Base-by-base conservation (phyloP, 2,329 filamentous ascomycete genomes). In the Aureobasidium namibiae region DNA sequence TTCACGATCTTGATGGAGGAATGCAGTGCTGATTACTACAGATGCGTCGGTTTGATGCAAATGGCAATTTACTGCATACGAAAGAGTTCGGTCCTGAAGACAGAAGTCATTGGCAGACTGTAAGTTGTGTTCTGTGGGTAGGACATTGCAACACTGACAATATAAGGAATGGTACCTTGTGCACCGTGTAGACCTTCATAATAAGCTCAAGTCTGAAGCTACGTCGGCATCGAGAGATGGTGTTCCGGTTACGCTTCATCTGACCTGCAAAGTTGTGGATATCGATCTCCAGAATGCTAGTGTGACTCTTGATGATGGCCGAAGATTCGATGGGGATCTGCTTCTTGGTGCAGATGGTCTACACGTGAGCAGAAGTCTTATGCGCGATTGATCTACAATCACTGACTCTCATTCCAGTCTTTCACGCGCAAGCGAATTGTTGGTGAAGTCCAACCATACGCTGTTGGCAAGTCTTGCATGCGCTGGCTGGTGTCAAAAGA, bases 281-380 rank as follows among this genome's bases (percentile, higher is more conserved):
- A 50, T 59, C 9, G 46, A 59, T 36, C 26, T 49, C 11, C 5
- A n/a, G 36, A 34, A 24, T 14, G 56, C 56, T 21, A 59, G 34
- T 24, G 56, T 50, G 7, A 36, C 36, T 5, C 45, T 59, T 4
- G 56, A 50, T 1, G 56, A 59, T 31, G 45, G 45, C 3, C 44
- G 24, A 16, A 33, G 2, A 1, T 50, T 59, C 45, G 18, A 33
- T 7, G 45, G 56, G 6, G 45, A 59, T 44, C 6, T 59, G 8
- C 56, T 59, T 23, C 56, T 59, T 14, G 56, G 56, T 18, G 56
- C 56, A n/a, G 56, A 59, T 34, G 56, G 56, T 26, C 36, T 59
- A 1, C 44, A 59, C 33, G 52, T 56, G 26, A 29, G 26, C 26
- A 33, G 44, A 38, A 33, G 14, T 13, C 14, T 29, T 18, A 3